Conservation (phyloP, 331 rosid species). For the Ulmus americana region DNA sequence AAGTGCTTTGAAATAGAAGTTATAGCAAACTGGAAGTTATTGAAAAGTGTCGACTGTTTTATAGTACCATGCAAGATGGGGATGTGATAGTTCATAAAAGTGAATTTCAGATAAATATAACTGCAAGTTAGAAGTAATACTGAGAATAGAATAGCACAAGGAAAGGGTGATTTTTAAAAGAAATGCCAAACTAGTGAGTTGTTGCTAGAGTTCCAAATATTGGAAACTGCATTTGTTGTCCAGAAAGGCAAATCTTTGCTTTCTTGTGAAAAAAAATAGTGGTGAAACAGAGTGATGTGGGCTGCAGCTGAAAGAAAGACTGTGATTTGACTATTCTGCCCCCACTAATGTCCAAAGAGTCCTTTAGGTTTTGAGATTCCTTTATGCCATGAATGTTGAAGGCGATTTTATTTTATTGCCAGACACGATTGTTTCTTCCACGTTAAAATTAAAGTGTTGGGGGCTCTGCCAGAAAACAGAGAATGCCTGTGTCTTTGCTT, state of each 20-base stretch:
- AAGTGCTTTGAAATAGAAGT: too few species aligned
- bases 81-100: too few species aligned
- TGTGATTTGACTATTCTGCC: neutral
- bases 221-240: conserved; percentile 1
- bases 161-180: neutral
- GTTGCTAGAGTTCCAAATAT: neutral
- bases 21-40: too few species aligned
- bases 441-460: neutral
- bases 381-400: neutral
- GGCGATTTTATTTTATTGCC: neutral
- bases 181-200: conserved; percentile 2
- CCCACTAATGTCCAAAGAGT: neutral
- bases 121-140: neutral
- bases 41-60: too few species aligned
- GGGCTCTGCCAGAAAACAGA: neutral
- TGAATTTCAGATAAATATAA: neutral
- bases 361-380: neutral
- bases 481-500: neutral
- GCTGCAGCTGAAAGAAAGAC: neutral
- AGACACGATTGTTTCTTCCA: neutral
- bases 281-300: neutral
- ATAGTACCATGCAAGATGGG: too few species aligned
- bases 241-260: neutral
- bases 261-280: neutral
- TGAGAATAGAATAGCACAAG: neutral